Base-by-base conservation (phyloP, 2,329 filamentous ascomycete genomes). In the Xylariaceae sp. region DNA sequence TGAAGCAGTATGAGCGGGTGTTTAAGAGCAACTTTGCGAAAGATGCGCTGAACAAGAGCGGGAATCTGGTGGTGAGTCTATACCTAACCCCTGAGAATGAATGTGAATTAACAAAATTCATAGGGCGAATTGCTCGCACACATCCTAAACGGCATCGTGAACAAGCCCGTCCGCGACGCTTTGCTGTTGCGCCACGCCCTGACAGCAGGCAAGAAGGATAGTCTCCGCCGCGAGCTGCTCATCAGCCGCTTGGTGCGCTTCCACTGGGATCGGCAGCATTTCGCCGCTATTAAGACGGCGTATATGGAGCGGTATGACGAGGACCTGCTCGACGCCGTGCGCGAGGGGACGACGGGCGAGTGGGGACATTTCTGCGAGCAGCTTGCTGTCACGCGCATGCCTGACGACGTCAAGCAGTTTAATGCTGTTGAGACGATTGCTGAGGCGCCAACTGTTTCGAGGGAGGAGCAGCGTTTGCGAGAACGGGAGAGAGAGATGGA, bases 101-200 rank as follows among this genome's bases (percentile, higher is more conserved):
- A 18, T 13, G 34, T 39, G 23, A 17, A 23, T 54, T 49, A 8
- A 35, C 30, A 56, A 9, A 8, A 51, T 52, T 18, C 17, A 68
- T 61, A 97, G 92, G 94, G 94, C 64, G 94, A 99, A 77, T 86
- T 96, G 17, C 85, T 97, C 44, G 90, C 92, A 0, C 94, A 97
- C 74, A 90, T 97, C 67, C 87, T 99, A 70, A 97, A 97, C 76
- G 94, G 94, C 69, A 87, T 96, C 59, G 96, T 97, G 77, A 97
- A 97, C 77, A 89, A 89, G 60, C 92, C 94, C 4, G 91, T 96
- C 63, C 90, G 94, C 57, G 94, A 97, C 73, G 91, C 93, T 2
- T 82, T 97, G 44, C 86, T 97, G 2, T 80, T 99, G 1, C 87
- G 96, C 74, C 94, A 97, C 76, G 93, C 94, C 1, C 85, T 97